Conservation (phyloP, 1,284 basidiomycete species). For the Vanrija pseudolonga region DNA sequence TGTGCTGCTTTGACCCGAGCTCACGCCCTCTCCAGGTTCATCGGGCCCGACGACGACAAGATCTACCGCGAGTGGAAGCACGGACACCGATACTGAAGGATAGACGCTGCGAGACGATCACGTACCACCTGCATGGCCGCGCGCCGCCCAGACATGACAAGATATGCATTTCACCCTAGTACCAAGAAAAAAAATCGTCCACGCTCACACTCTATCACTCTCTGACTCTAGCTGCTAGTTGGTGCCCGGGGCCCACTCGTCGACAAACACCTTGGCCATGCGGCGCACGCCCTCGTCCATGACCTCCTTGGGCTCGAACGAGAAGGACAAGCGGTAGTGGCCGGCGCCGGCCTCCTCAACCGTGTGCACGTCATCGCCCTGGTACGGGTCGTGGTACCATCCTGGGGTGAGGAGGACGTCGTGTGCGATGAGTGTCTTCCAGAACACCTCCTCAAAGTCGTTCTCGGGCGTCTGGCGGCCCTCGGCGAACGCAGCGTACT, state of each 20-base stretch:
- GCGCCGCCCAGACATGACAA: no score
- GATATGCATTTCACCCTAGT: no score
- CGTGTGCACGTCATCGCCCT: slow-evolving; percentile 14
- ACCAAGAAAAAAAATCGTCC: no score
- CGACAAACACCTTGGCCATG: slow-evolving; percentile 14
- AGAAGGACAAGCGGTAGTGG: slow-evolving; percentile 26
- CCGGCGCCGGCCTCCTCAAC: slow-evolving; percentile 17
- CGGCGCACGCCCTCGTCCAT: slow-evolving; percentile 24
- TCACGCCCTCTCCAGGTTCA: slow-evolving; percentile 22
- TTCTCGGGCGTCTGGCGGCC: neutral
- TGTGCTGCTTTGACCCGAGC: slow-evolving; percentile 1
- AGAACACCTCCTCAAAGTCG: slow-evolving; percentile 23
- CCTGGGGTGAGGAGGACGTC: slow-evolving; percentile 25
- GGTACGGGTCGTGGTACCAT: slow-evolving; percentile 25
- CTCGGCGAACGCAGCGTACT: slow-evolving; percentile 8
- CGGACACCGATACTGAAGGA: neutral
- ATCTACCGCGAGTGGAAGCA: slow-evolving; percentile 24
- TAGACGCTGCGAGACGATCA: neutral
- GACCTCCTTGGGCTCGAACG: slow-evolving; percentile 17
- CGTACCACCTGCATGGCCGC: no score
- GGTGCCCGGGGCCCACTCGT: slow-evolving; percentile 9
- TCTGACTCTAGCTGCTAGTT: no score
- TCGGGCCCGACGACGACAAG: slow-evolving; percentile 36
- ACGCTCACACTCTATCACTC: no score
- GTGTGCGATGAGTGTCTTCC: slow-evolving; percentile 17